Base-by-base conservation (phyloP, 805 yeast species). In the Spathaspora girioi region DNA sequence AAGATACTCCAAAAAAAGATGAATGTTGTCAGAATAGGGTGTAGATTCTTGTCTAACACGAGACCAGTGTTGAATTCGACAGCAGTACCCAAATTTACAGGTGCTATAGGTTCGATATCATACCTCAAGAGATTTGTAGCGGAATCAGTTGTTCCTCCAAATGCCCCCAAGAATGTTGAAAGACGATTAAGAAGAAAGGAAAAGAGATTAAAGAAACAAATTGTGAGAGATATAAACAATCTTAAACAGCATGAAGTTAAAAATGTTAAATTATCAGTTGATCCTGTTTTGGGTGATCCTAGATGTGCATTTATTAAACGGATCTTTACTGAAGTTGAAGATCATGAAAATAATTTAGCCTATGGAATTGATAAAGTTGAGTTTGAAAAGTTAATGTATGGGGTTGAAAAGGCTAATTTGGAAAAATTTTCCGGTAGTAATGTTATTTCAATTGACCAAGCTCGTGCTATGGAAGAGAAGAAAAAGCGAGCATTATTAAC, bases 211-310 rank as follows among this genome's bases (percentile, higher is more conserved):
- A 73, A 71, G 63, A 67, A 71, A 47, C 76, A 70, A 54, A 72
- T 74, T 54, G 60, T 68, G 40, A 62, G 73, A 55, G 76, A 70
- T 51, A 69, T 70, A 38, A 70, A 66, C 58, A 72, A 71, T 61
- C 66, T 70, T 54, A 73, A 73, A 56, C 71, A 73, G 58, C 71
- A 70, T 52, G 59, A 62, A 19, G 55, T 67, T 50, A 64, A 61
- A 48, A 67, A 67, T 47, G 61, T 65, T 18, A 58, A 61, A 46
- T 73, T 69, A 56, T 53, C 63, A 44, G 75, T 87, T 29, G 97
- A 92, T 68, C 97, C 97, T 1, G 96, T 92, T 4, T 76, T 91
- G 49, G 97, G 97, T 9, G 77, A 76, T 50, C 69, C 81, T 5
- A 70, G 79, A 48, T 83, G 83, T 53, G 83, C 87, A 8, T 91